These are phyloP conservation scores for Ceriops decandra DNA, from an alignment of 345 rosid genomes.

Conservation along the genomic window DNA sequence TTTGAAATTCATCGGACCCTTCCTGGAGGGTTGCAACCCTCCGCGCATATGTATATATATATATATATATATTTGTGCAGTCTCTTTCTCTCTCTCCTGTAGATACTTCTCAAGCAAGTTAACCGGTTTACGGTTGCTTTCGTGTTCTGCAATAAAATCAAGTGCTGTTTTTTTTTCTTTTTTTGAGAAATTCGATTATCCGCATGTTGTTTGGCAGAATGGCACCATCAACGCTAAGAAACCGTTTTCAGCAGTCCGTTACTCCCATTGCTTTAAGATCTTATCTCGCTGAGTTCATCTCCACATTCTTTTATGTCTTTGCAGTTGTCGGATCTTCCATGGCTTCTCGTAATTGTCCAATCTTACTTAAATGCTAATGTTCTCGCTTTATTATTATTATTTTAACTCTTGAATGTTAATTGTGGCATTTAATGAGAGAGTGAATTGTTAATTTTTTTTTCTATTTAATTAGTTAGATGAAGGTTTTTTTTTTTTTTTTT, in stretches of 20 bases:
- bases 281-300: constrained; percentile 83
- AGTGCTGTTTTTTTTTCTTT: too few relatives aligned
- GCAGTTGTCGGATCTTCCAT: constrained; percentile 81
- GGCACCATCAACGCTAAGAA: constrained; percentile 42
- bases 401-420: too few relatives aligned
- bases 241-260: constrained; percentile 47
- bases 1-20: too few relatives aligned
- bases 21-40: too few relatives aligned
- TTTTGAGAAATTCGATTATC: too few relatives aligned
- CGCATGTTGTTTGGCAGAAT: constrained; percentile 25
- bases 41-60: too few relatives aligned
- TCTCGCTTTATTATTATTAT: too few relatives aligned
- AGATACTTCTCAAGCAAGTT: too few relatives aligned
- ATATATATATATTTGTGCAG: too few relatives aligned
- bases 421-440: background rate
- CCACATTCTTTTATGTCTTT: constrained; percentile 81
- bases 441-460: background rate
- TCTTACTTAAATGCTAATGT: background rate
- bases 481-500: background rate
- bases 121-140: too few relatives aligned
- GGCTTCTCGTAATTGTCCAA: constrained; percentile 54
- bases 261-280: constrained; percentile 53
- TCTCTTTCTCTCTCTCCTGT: too few relatives aligned
- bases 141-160: too few relatives aligned
- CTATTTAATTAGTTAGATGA: background rate